These are phyloP conservation scores for Blumeria hordei DNA, from an alignment of 2,329 filamentous ascomycete species.

Conservation along the genomic window DNA sequence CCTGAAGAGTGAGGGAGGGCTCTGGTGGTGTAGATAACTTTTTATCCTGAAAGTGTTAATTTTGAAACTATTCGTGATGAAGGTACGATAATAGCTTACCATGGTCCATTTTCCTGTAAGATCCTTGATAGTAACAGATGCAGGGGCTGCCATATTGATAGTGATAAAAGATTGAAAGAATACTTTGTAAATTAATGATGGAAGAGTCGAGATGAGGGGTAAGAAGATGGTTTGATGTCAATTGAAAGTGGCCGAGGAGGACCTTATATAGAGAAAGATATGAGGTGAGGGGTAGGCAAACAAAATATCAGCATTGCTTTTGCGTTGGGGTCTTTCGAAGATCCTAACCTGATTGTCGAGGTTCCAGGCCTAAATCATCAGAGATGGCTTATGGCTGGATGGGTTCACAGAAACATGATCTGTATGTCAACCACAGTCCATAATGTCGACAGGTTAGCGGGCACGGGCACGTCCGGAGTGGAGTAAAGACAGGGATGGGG, in stretches of 20 bases:
- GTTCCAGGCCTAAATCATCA: neutral
- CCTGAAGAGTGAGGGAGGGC: slow-evolving; percentile 32
- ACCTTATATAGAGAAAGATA: neutral
- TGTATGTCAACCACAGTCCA: no score
- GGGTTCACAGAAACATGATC: no score
- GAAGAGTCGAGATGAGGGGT: neutral
- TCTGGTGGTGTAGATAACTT: slow-evolving; percentile 31
- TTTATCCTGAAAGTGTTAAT: slow-evolving; percentile 26
- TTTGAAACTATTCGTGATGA: neutral
- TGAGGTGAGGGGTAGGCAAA: neutral
- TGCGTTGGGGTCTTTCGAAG: neutral
- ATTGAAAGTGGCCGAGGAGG: neutral
- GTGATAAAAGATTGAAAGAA: neutral
- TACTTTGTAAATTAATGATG: neutral
- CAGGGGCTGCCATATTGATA: slow-evolving; percentile 26
- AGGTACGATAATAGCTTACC: slow-evolving; percentile 16
- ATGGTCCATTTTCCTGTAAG: slow-evolving; percentile 28
- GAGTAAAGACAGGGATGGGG: no score
- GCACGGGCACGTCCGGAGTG: no score
- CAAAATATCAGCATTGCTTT: neutral
- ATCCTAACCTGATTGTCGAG: neutral
- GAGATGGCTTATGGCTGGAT: neutral
- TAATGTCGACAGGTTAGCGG: no score
- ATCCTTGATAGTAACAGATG: slow-evolving; percentile 24
- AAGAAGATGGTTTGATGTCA: neutral